Conservation (phyloP, 148 eudicot species). For the Beta vulgaris region DNA sequence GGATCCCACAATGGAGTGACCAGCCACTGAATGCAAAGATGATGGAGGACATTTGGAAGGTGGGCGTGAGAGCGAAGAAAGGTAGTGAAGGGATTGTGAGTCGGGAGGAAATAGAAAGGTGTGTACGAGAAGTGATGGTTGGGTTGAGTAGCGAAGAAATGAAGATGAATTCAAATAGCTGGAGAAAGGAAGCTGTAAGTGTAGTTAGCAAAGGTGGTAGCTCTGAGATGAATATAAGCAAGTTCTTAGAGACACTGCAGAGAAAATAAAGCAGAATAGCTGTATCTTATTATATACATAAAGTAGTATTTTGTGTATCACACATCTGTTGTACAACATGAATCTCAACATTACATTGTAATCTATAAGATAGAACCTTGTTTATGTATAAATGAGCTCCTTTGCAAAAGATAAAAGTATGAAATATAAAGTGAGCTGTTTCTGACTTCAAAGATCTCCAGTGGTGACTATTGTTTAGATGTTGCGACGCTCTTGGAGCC, state of each 20-base stretch:
- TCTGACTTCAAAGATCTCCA: conserved; percentile 1
- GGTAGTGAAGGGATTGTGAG: conserved; percentile 26
- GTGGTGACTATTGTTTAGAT: conserved; percentile 2
- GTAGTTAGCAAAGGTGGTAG: conserved; percentile 28
- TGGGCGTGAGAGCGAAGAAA: conserved; percentile 25
- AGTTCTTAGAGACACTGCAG: conserved; percentile 22
- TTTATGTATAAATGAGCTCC: conserved; percentile 8
- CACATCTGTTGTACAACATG: neutral
- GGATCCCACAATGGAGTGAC: conserved; percentile 33
- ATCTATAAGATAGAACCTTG: neutral
- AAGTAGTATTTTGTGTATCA: neutral
- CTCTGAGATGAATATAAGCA: conserved; percentile 25
- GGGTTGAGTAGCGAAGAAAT: conserved; percentile 23
- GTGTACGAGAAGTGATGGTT: conserved; percentile 20
- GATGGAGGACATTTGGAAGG: conserved; percentile 31
- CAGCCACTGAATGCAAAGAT: conserved; percentile 35
- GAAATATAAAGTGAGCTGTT: neutral
- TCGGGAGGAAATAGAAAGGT: conserved; percentile 19
- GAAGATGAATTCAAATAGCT: conserved; percentile 7
- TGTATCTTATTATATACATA: too few species aligned
- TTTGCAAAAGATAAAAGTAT: neutral
- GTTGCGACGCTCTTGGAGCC: conserved; percentile 5
- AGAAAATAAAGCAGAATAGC: neutral
- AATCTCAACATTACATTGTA: neutral
- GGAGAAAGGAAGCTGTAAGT: conserved; percentile 25